Evolutionary conservation across 345 rosid genomes (phyloP).

Genomic region (thale cress (Arabidopsis thaliana)): DNA sequence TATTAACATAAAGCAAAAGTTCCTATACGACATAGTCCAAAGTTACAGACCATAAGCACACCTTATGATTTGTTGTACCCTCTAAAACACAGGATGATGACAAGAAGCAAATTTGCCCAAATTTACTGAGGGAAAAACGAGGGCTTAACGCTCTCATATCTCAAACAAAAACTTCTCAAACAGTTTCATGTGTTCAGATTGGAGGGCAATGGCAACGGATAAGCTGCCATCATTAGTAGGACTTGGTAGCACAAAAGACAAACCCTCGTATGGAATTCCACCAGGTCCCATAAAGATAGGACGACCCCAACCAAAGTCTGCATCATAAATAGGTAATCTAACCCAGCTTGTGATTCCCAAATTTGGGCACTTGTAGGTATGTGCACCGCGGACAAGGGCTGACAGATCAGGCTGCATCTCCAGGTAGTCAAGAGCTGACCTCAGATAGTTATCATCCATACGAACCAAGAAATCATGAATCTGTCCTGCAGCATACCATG

Average conservation of each 20-base stretch:
- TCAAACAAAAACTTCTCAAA: constrained; percentile 68
- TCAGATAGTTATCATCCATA: constrained; percentile 83
- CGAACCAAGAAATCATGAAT: constrained; percentile 80
- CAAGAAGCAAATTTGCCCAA: constrained; percentile 34
- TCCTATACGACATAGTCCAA: constrained; percentile 31
- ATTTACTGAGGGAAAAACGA: constrained; percentile 22
- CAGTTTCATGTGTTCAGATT: constrained; percentile 75
- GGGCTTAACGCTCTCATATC: constrained; percentile 31
- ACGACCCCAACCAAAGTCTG: constrained; percentile 96
- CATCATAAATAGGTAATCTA: constrained; percentile 84
- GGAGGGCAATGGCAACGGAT: constrained; percentile 82
- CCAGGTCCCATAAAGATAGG: constrained; percentile 96
- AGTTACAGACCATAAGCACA: constrained; percentile 37
- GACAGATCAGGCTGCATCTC: constrained; percentile 87
- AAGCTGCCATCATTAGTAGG: constrained; percentile 76
- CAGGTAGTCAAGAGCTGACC: constrained; percentile 94
- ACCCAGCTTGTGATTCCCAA: constrained; percentile 92
- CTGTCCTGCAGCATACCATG: constrained; percentile 79
- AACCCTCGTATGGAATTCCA: constrained; percentile 81
- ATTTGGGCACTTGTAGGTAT: constrained; percentile 82
- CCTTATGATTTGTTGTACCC: constrained; percentile 32
- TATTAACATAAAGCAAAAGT: constrained; percentile 37
- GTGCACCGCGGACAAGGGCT: constrained; percentile 81
- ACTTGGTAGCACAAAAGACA: constrained; percentile 80
- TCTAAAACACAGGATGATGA: constrained; percentile 38